These are phyloP conservation scores for Dactylellina cionopaga DNA, from an alignment of 2,329 filamentous ascomycete genomes.

Conservation along the genomic window DNA sequence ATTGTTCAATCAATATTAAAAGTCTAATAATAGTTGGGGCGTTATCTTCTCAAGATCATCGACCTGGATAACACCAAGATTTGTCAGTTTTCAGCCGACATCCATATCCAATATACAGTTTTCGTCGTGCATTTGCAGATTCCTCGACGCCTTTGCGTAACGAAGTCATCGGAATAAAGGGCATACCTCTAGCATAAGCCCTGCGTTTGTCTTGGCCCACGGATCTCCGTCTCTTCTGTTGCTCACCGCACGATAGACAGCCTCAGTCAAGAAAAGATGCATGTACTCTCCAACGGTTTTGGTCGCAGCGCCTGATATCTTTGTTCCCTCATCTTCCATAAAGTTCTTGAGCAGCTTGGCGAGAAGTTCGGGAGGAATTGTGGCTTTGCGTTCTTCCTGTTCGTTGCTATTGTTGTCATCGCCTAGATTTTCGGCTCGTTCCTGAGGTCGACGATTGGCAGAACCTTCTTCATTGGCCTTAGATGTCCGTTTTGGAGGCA, in stretches of 20 bases:
- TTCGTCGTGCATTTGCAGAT: not conserved
- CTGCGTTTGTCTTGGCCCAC: constrained; percentile 47
- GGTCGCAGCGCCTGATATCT: constrained; percentile 40
- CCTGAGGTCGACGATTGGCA: constrained; percentile 8
- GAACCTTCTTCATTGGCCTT: constrained; percentile 25
- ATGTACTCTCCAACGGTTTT: constrained; percentile 49
- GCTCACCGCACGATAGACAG: constrained; percentile 48
- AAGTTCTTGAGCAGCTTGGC: constrained; percentile 49
- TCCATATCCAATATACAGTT: not conserved
- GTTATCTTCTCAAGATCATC: constrained; percentile 50
- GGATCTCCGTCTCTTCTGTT: constrained; percentile 47
- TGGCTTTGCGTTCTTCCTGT: constrained; percentile 27
- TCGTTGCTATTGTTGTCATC: constrained; percentile 5
- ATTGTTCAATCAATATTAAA: constrained; percentile 16
- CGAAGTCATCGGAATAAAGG: not conserved
- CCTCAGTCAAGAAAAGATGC: constrained; percentile 49
- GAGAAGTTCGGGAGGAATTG: constrained; percentile 42
- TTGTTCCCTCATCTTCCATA: constrained; percentile 49
- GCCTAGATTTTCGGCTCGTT: not conserved
- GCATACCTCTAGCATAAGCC: constrained; percentile 48
- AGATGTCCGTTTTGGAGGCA: constrained; percentile 43
- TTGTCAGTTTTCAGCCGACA: constrained; percentile 31
- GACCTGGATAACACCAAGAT: constrained; percentile 35
- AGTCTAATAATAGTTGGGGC: constrained; percentile 52
- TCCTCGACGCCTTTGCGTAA: constrained; percentile 1